A percentile compares a stretch with the other conserved stretches of the same genome.
phyloP scores from a whole-genome alignment of 257 asterid genomes.

The Nicotiana sylvestris region DNA sequence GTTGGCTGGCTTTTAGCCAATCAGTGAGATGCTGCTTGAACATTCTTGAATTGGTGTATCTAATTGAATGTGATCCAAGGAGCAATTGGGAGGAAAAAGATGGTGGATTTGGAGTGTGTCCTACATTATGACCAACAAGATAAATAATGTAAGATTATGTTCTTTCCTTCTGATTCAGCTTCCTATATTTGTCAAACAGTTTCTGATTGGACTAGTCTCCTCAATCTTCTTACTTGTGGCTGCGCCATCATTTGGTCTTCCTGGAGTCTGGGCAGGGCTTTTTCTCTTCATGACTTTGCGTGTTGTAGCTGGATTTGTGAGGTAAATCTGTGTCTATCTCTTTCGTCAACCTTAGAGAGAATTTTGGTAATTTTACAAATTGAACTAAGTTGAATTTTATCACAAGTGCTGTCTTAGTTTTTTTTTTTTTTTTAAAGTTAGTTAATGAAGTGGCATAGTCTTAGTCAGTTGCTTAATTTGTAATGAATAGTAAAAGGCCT shows the following conservation, averaged over 20 bases:
- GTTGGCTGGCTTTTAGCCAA: background rate
- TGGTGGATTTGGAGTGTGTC: background rate
- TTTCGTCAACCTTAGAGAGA: background rate
- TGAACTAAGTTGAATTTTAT: background rate
- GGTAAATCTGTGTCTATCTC: slow-evolving; percentile 35
- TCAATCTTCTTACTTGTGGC: slow-evolving; percentile 56
- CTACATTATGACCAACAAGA: background rate
- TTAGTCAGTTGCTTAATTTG: background rate
- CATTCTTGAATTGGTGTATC: background rate
- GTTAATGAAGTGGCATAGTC: background rate
- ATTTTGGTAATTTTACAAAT: background rate
- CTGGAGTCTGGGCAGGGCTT: slow-evolving; percentile 87
- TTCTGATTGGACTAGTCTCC: slow-evolving; percentile 60
- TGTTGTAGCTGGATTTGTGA: slow-evolving; percentile 68
- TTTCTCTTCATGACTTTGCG: slow-evolving; percentile 88
- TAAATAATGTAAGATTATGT: background rate
- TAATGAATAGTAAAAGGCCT: background rate
- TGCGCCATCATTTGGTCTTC: slow-evolving; percentile 64
- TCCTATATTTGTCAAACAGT: slow-evolving; percentile 38
- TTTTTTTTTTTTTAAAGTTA: background rate
- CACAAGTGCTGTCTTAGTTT: background rate
- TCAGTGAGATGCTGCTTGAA: background rate
- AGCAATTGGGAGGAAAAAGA: background rate
- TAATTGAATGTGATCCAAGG: background rate
- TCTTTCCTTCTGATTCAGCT: background rate